Evolutionary conservation across 2,329 filamentous ascomycete species (phyloP), one percentile per base, ranked within the genome.

Genomic region (Aspergillus tamarii): DNA sequence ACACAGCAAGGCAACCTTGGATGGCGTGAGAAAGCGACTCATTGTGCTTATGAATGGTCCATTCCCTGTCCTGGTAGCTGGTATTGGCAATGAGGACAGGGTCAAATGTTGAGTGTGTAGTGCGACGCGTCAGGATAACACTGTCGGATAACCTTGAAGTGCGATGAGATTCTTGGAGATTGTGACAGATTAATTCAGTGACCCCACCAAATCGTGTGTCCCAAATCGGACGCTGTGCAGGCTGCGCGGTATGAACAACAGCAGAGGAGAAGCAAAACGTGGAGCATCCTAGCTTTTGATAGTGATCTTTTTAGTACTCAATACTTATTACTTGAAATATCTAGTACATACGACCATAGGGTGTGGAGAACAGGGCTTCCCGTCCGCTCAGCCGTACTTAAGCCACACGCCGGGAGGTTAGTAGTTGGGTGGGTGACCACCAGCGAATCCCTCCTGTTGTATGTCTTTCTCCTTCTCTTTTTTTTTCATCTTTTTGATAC

Each of bases 11-110:
- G 91, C 90, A 69, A 98, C 87, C 76, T 95, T 96, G 69, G 92
- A 89, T 14, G 94, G 92, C n/a, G 92, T 96, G 53, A 98, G 85
- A 77, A 91, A 96, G 62, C 91, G 90, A 71, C 90, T 86, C 90
- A 94, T 96, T 45, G 58, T 63, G 64, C 14, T 32, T 64, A 23
- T 48, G 16, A 23, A 19, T 36, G n/a, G 32, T 12, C 34, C 55
- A 62, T 62, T 26, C 32, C 57, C n/a, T 52, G 48, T 52, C 28
- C 21, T n/a, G n/a, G 14, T 50, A 16, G 8, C 26, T 28, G 26
- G 9, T 30, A 45, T 11, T 12, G 43, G 14, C 43, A 45, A 23
- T n/a, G 19, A 43, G 8, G 46, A 32, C 26, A 30, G 26, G 23
- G 52, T 54, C 14, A 36, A 54, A 36, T 21, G 11, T 8, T 12